Conservation (phyloP, 345 rosid species). For the Populus deltoides region DNA sequence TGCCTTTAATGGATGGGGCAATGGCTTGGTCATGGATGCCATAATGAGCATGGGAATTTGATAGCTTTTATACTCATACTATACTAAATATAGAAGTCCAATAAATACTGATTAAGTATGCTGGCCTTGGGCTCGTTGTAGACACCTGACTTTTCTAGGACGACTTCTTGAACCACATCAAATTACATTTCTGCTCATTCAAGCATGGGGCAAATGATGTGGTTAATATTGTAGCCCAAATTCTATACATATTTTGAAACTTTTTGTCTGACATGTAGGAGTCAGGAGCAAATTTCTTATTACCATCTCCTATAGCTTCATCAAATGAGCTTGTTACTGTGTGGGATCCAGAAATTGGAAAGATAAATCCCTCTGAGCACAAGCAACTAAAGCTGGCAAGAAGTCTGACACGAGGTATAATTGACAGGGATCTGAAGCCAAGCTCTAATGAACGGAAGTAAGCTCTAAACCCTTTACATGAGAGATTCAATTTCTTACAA, state of each 20-base stretch:
- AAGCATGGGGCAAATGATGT: background rate
- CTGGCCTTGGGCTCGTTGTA: background rate
- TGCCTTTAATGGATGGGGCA: too few species aligned
- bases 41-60: background rate
- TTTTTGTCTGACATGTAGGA: constrained; percentile 48
- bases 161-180: background rate
- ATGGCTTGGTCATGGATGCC: background rate
- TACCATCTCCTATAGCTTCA: constrained; percentile 80
- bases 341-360: constrained; percentile 96
- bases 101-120: background rate
- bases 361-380: constrained; percentile 92
- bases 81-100: background rate
- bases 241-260: background rate
- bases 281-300: constrained; percentile 80
- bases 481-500: background rate
- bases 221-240: background rate
- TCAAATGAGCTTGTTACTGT: constrained; percentile 90
- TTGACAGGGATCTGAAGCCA: constrained; percentile 97
- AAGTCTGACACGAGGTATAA: constrained; percentile 92
- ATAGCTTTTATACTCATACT: background rate
- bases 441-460: constrained; percentile 80
- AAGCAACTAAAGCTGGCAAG: constrained; percentile 96
- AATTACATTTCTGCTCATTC: background rate
- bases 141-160: background rate
- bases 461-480: constrained; percentile 23